These are phyloP conservation scores for Cairneyella variabilis DNA, from an alignment of 495 filamentous ascomycete genomes.

Conservation along the genomic window DNA sequence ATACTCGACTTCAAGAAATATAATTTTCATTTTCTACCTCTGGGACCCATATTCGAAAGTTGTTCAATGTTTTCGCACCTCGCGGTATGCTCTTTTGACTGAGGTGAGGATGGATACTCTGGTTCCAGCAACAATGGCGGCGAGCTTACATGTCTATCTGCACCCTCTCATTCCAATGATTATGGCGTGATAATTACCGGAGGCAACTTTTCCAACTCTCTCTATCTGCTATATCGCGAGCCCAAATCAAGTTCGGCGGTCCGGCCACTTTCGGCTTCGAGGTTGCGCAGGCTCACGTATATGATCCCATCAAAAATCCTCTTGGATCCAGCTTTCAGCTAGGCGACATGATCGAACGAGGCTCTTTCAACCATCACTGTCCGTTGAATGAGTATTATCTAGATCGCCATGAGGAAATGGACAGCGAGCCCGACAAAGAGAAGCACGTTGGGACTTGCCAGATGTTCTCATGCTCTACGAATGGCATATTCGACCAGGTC, in stretches of 20 bases:
- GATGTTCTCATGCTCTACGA: constrained; percentile 12
- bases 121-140: constrained; percentile 24
- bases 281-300: background rate
- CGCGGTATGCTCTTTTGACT: constrained; percentile 23
- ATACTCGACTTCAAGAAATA: no score
- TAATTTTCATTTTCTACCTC: background rate
- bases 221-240: constrained; percentile 18
- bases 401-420: constrained; percentile 4
- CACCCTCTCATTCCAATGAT: constrained; percentile 7
- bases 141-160: constrained; percentile 22
- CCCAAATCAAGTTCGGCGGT: constrained; percentile 14
- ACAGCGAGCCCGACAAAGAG: background rate
- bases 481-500: constrained; percentile 19
- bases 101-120: constrained; percentile 21
- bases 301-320: background rate
- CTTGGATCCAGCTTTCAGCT: constrained; percentile 19
- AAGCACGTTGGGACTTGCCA: constrained; percentile 6
- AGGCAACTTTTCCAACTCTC: constrained; percentile 19
- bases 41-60: constrained; percentile 25
- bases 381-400: constrained; percentile 22
- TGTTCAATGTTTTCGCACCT: constrained; percentile 21
- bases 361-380: constrained; percentile 26
- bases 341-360: constrained; percentile 18
- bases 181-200: constrained; percentile 21
- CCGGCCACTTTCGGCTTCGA: constrained; percentile 21